Base-by-base conservation (phyloP, 1,139 yeast genomes). In the Yamadazyma sp. region DNA sequence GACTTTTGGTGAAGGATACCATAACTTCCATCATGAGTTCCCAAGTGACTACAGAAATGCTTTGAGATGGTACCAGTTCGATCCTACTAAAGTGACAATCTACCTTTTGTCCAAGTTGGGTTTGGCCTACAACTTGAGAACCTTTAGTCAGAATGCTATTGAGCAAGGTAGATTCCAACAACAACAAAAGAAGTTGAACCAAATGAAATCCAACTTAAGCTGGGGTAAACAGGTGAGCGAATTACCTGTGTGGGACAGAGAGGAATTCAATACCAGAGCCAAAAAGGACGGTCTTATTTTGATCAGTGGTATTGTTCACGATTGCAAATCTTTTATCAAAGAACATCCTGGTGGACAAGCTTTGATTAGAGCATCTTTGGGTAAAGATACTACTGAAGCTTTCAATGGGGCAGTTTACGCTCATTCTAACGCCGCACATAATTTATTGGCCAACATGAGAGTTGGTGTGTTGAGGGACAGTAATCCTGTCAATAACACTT, bases 271-370 rank as follows among this genome's bases (percentile, higher is more conserved):
- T 62, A 80, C 76, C 48, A 76, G 81, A 53, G 76, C 92, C 47
- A 71, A 71, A 62, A 45, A 55, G 40, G 76, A 70, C 44, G 76
- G 76, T 21, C 76, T 89, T 48, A 84, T 90, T 33, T 80, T 92
- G 50, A 86, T 92, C 50, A 80, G 92, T 35, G 99, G 98, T 52
- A 90, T 92, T 50, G 95, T 94, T 39, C 97, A 94, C 67, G 94
- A 90, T 58, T 90, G 89, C 47, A 73, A 90, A 47, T 73, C 74
- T 35, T 92, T 90, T 62, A 78, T 92, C 53, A 83, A 84, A 53
- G 89, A 86, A 57, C 99, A 92, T 67, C 99, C 99, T 45, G 99
- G 99, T 76, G 99, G 99, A 52, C 84, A 81, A 61, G 88, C 95
- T 37, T 76, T 92, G 52, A 73, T 92, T 49, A 75, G 80, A 59